Percentiles rank a stretch among this genome's conserved stretches.
These are phyloP conservation scores for Saccharum hybrid DNA, from an alignment of 202 grass and related monocot species.

Conservation along the genomic window DNA sequence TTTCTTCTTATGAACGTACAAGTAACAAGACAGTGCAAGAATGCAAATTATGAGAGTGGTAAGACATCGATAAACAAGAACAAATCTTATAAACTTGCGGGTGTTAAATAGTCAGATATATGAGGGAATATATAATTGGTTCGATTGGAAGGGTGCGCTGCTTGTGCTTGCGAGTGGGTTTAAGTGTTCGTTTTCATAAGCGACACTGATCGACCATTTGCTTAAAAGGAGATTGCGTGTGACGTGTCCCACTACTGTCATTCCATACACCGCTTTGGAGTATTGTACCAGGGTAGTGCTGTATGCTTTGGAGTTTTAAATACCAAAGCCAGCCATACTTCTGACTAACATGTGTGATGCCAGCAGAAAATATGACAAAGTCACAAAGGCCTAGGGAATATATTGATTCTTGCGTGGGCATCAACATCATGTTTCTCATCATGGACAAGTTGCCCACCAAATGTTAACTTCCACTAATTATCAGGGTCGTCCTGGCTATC, in stretches of 20 bases:
- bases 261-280: conserved; percentile 16
- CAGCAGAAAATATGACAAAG: conserved; percentile 22
- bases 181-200: background rate
- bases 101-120: background rate
- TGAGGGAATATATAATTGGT: background rate
- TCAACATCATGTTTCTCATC: conserved; percentile 41
- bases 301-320: conserved; percentile 36
- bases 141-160: background rate
- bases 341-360: conserved; percentile 34
- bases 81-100: background rate
- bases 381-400: conserved; percentile 27
- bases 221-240: background rate
- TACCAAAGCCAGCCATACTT: conserved; percentile 30
- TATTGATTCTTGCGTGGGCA: conserved; percentile 36
- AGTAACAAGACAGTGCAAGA: background rate
- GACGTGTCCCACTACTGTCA: conserved; percentile 25
- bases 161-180: background rate
- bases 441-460: conserved; percentile 35
- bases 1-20: too few relatives aligned
- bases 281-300: conserved; percentile 17
- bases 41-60: background rate
- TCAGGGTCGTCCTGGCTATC: conserved; percentile 22
- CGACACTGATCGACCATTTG: conserved; percentile 9
- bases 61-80: background rate
- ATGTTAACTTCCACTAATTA: conserved; percentile 39